A percentile compares a stretch with the other conserved stretches of the same genome.
These are phyloP conservation scores for Plasmodium malariae DNA, from an alignment of 169 alveolate species.

Conservation along the genomic window DNA sequence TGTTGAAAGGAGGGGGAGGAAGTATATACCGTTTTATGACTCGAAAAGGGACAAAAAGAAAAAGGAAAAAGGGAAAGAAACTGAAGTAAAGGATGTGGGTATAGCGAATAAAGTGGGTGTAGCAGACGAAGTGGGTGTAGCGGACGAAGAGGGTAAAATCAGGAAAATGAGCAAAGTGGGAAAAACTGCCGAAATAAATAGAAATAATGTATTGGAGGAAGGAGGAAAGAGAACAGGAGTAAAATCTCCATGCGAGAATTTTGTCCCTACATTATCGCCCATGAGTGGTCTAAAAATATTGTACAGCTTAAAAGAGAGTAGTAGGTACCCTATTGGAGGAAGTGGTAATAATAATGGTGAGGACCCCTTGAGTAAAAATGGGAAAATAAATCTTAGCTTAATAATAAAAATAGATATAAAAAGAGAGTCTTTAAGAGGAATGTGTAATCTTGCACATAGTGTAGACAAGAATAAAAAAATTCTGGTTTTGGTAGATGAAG, in stretches of 20 bases:
- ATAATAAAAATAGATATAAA: conserved; percentile 57
- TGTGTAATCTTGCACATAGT: conserved; percentile 63
- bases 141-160: neutral
- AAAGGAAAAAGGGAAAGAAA: neutral
- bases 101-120: neutral
- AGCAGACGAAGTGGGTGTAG: neutral
- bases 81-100: neutral
- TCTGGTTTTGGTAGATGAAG: conserved; percentile 49
- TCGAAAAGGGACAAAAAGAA: conserved; percentile 21
- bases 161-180: neutral
- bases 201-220: too few relatives aligned
- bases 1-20: conserved; percentile 31
- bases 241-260: neutral
- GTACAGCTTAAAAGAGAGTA: conserved; percentile 10
- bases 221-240: too few relatives aligned
- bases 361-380: neutral
- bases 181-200: too few relatives aligned
- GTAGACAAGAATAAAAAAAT: conserved; percentile 66
- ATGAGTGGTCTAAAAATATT: conserved; percentile 59
- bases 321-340: neutral
- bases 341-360: conserved; percentile 3
- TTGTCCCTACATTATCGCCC: conserved; percentile 51
- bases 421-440: conserved; percentile 72
- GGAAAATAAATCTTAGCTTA: conserved; percentile 29
- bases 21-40: conserved; percentile 71